Base-by-base conservation (phyloP, 257 asterid genomes). In the Orobanche coerulescens region DNA sequence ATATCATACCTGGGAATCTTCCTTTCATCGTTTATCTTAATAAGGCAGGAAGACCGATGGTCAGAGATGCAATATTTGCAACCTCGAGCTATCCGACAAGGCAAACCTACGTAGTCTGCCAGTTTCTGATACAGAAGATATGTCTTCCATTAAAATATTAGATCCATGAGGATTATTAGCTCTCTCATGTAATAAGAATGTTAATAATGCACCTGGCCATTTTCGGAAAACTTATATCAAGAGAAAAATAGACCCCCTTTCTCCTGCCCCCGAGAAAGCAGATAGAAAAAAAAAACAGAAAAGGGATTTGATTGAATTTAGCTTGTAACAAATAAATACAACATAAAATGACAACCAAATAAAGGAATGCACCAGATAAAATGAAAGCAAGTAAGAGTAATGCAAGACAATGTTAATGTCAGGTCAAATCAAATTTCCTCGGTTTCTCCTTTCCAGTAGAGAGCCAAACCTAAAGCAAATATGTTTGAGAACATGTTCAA, bases 31-130 rank as follows among this genome's bases (percentile, higher is more conserved):
- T 76, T 86, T 50, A 93, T 75, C 67, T 81, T 82, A 60, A 93
- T 74, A 37, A 89, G 91, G 78, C 98, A 93, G 25, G 98, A 89
- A 20, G 98, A 89, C 64, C 82, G 83, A 68, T 93, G 93, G 65
- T 93, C 98, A 26, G 94, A 87, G 59, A 30, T 81, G 70, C 98
- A 93, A 56, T 89, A 89, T 71, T 83, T 84, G 83, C 98, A 93
- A 64, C 98, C 94, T 66, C 89, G 84, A 74, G 95, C 98, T 47
- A 93, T 86, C 76, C 97, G 87, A 74, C 98, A 93, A 49, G 97
- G 98, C 81, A 93, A 79, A 50, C 98, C 98, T 66, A 93, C 92
- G 28, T 86, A 83, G 69, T 93, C 97, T 20, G 98, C 98, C 78
- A 93, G 80, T 78, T 79, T 89, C 98, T 89, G 94, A 65, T 39